Conservation (phyloP, 1,139 yeast species). For the Arxiozyma slooffiae region DNA sequence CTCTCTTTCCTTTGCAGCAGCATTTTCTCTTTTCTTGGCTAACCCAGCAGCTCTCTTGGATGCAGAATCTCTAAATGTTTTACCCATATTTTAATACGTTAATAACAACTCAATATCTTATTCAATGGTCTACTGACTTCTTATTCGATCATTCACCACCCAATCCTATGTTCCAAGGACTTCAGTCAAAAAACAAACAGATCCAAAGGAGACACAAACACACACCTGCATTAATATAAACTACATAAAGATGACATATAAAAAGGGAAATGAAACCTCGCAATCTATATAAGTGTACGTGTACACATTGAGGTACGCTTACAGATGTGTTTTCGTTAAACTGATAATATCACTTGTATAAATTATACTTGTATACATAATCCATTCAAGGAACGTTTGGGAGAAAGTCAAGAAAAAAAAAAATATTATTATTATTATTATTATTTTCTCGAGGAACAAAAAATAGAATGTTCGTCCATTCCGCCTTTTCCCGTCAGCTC, state of each 20-base stretch:
- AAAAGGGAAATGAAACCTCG: neutral
- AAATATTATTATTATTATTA: too few relatives aligned
- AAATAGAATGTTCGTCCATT: too few relatives aligned
- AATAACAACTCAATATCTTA: too few relatives aligned
- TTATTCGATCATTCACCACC: neutral
- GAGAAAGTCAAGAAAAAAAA: too few relatives aligned
- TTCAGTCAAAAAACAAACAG: neutral
- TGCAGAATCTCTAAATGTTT: slow-evolving; percentile 30
- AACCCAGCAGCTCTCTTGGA: slow-evolving; percentile 29
- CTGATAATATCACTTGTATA: too few relatives aligned
- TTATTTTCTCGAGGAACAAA: too few relatives aligned
- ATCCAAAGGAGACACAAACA: neutral
- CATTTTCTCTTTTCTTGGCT: slow-evolving; percentile 29
- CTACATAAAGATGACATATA: neutral
- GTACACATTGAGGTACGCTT: too few relatives aligned
- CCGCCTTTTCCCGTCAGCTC: too few relatives aligned
- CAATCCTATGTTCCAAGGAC: neutral
- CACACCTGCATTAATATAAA: neutral
- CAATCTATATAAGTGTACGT: neutral
- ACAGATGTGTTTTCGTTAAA: too few relatives aligned
- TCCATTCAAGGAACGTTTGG: too few relatives aligned
- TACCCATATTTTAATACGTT: slow-evolving; percentile 24
- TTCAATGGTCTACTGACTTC: neutral
- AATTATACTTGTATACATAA: too few relatives aligned
- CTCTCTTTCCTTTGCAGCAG: slow-evolving; percentile 20